Evolutionary conservation across 2,329 filamentous ascomycete genomes (phyloP).

Genomic region (Lasiodiplodia citricola): DNA sequence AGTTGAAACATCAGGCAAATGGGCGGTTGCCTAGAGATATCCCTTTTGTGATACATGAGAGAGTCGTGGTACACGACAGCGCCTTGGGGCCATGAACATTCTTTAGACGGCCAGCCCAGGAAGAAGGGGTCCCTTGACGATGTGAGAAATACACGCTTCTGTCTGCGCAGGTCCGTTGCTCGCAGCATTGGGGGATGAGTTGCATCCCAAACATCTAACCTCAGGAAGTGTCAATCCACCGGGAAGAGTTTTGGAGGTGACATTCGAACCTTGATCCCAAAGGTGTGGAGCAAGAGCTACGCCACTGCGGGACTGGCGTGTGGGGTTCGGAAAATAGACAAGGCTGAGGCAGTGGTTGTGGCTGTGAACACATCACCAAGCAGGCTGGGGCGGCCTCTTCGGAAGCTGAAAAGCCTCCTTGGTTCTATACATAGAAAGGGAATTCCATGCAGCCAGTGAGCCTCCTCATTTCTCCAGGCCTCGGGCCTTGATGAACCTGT

Average conservation of each 20-base stretch:
- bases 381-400: background rate
- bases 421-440: background rate
- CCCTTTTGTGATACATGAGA: background rate
- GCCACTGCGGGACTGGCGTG: background rate
- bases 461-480: conserved; percentile 58
- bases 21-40: background rate
- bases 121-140: background rate
- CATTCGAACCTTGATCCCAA: background rate
- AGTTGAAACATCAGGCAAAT: background rate
- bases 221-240: background rate
- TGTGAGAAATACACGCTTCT: background rate
- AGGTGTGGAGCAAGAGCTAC: background rate
- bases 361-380: background rate
- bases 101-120: background rate
- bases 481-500: conserved; percentile 65
- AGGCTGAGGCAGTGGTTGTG: background rate
- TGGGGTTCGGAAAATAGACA: background rate
- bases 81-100: background rate
- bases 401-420: background rate
- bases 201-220: background rate
- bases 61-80: background rate
- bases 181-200: background rate
- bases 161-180: background rate
- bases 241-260: background rate
- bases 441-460: background rate